These are phyloP conservation scores for Diaporthe aspalathi DNA, from an alignment of 2,329 filamentous ascomycete genomes.

Conservation along the genomic window DNA sequence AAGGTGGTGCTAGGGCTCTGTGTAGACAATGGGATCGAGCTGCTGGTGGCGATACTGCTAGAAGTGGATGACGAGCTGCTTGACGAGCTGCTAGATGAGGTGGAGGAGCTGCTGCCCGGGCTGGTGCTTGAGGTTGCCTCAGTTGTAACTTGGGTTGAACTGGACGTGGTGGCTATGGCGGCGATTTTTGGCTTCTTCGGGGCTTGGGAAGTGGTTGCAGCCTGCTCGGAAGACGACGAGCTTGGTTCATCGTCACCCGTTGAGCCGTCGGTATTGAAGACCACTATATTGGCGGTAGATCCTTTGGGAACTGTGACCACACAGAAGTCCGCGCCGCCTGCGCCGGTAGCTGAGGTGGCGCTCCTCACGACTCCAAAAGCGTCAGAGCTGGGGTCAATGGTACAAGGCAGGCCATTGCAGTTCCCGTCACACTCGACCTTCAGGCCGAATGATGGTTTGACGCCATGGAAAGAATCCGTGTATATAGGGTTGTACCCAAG, in stretches of 20 bases:
- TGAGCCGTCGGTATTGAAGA: constrained; percentile 62
- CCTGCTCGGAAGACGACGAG: constrained; percentile 41
- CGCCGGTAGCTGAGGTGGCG: constrained; percentile 65
- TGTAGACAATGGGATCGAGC: constrained; percentile 40
- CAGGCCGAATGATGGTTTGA: constrained; percentile 73
- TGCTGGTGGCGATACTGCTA: constrained; percentile 22
- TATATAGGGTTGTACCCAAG: constrained; percentile 84
- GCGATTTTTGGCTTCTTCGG: neutral
- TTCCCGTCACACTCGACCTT: constrained; percentile 75
- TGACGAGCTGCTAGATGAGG: constrained; percentile 27
- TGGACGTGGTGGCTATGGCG: constrained; percentile 30
- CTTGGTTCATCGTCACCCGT: constrained; percentile 42
- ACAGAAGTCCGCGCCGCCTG: constrained; percentile 77
- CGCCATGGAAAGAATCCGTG: constrained; percentile 66
- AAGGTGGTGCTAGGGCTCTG: constrained; percentile 30
- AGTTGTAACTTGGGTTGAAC: constrained; percentile 34
- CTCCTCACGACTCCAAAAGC: constrained; percentile 70
- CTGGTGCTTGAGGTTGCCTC: constrained; percentile 40
- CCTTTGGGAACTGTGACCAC: constrained; percentile 80
- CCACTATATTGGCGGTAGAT: constrained; percentile 73
- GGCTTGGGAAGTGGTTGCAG: constrained; percentile 41
- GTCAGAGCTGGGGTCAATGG: constrained; percentile 71
- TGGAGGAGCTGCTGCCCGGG: constrained; percentile 34
- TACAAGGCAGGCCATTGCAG: constrained; percentile 81
- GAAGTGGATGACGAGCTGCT: constrained; percentile 17